Evolutionary conservation across 2,329 filamentous ascomycete genomes (phyloP).

Genomic region (Alternaria dauci): DNA sequence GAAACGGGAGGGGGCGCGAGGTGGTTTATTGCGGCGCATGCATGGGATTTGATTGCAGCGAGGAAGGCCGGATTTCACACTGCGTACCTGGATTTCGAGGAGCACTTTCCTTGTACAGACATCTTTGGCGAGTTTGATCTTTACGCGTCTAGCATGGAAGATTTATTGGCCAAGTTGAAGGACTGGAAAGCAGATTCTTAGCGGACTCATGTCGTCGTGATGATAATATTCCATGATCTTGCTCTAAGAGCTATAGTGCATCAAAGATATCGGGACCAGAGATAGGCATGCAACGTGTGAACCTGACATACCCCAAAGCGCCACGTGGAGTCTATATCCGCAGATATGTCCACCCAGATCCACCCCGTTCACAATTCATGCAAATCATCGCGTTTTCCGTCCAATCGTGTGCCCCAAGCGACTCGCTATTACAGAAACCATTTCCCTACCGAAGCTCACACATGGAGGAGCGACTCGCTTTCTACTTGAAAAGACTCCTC

Average conservation of each 20-base stretch:
- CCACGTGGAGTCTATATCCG: background rate
- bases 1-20: constrained; percentile 21
- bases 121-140: constrained; percentile 37
- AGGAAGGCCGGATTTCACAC: constrained; percentile 35
- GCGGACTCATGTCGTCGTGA: background rate
- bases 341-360: background rate
- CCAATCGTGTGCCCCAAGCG: background rate
- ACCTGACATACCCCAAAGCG: background rate
- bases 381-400: background rate
- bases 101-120: constrained; percentile 34
- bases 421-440: background rate
- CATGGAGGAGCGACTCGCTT: background rate
- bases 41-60: constrained; percentile 35
- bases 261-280: background rate
- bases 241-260: background rate
- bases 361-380: background rate
- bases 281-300: background rate
- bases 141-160: constrained; percentile 34
- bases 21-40: constrained; percentile 40
- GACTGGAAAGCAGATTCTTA: background rate
- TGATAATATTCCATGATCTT: background rate
- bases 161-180: constrained; percentile 32
- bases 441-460: background rate
- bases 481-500: constrained; percentile 62
- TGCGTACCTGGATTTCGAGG: constrained; percentile 36